Evolutionary conservation across 1,139 yeast species (phyloP).

Genomic region (Suhomyces yuchorum): DNA sequence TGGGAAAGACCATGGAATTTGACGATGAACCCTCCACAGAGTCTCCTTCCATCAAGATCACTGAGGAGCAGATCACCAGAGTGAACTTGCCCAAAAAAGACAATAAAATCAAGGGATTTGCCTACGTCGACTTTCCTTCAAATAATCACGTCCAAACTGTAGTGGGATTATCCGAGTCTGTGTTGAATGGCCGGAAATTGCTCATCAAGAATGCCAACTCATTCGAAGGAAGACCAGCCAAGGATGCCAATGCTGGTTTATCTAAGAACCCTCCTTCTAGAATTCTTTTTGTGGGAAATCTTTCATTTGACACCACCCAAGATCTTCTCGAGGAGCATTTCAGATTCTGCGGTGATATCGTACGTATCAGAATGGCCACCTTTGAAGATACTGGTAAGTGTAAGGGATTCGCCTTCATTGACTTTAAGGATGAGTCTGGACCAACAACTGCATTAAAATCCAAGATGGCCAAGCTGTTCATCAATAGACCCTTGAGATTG

Average conservation of each 20-base stretch:
- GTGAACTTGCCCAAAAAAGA: constrained; percentile 68
- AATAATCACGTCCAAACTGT: constrained; percentile 65
- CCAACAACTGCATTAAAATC: constrained; percentile 84
- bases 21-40: constrained; percentile 22
- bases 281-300: constrained; percentile 87
- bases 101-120: constrained; percentile 78
- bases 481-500: constrained; percentile 77
- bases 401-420: constrained; percentile 94
- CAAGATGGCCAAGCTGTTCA: constrained; percentile 63
- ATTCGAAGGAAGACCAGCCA: constrained; percentile 86
- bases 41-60: constrained; percentile 43
- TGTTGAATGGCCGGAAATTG: constrained; percentile 80
- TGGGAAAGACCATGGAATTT: constrained; percentile 53
- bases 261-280: constrained; percentile 85
- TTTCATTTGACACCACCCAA: constrained; percentile 90
- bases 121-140: constrained; percentile 81
- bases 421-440: constrained; percentile 76
- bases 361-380: constrained; percentile 89
- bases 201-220: constrained; percentile 80
- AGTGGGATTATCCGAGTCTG: constrained; percentile 66
- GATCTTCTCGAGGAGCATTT: constrained; percentile 78
- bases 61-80: constrained; percentile 56
- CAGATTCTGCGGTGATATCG: constrained; percentile 75
- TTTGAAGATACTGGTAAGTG: constrained; percentile 95
- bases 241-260: constrained; percentile 41